A percentile compares a stretch with the other conserved stretches of the same genome.
phyloP scores from a whole-genome alignment of 805 yeast species.

The Candida ipomoeae region DNA sequence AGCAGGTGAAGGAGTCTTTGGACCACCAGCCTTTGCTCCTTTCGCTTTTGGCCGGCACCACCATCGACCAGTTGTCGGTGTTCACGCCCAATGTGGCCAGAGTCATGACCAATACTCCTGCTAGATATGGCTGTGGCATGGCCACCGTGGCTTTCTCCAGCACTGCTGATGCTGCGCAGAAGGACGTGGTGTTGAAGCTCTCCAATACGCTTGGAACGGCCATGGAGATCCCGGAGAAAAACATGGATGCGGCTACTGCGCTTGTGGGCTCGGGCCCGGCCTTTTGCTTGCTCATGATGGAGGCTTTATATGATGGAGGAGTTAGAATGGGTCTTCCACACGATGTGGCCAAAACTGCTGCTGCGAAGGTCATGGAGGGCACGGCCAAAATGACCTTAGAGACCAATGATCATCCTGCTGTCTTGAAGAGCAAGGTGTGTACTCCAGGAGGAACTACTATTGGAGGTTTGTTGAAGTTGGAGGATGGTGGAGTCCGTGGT shows the following conservation, averaged over 20 bases:
- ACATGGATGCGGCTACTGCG: slow-evolving; percentile 95
- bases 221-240: slow-evolving; percentile 73
- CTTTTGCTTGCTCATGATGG: slow-evolving; percentile 82
- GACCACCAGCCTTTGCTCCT: slow-evolving; percentile 57
- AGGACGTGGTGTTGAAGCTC: slow-evolving; percentile 48
- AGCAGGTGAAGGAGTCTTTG: slow-evolving; percentile 44
- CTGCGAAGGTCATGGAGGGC: slow-evolving; percentile 92
- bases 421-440: slow-evolving; percentile 79
- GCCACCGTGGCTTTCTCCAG: slow-evolving; percentile 81
- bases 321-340: slow-evolving; percentile 90
- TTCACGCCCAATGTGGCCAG: slow-evolving; percentile 65
- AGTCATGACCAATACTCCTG: slow-evolving; percentile 98
- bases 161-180: slow-evolving; percentile 39
- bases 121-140: slow-evolving; percentile 87
- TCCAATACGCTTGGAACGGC: slow-evolving; percentile 66
- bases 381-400: slow-evolving; percentile 85
- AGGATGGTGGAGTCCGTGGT: slow-evolving; percentile 83
- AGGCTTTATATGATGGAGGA: slow-evolving; percentile 91
- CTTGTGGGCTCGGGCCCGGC: slow-evolving; percentile 97
- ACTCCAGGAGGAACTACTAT: slow-evolving; percentile 99
- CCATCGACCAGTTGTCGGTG: slow-evolving; percentile 59
- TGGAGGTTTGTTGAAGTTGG: slow-evolving; percentile 89
- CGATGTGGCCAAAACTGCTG: slow-evolving; percentile 76
- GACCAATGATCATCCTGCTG: slow-evolving; percentile 85
- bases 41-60: slow-evolving; percentile 90